Base-by-base conservation (phyloP, 228 moss, liverwort and hornwort genomes). In the Sphagnum magellanicum region DNA sequence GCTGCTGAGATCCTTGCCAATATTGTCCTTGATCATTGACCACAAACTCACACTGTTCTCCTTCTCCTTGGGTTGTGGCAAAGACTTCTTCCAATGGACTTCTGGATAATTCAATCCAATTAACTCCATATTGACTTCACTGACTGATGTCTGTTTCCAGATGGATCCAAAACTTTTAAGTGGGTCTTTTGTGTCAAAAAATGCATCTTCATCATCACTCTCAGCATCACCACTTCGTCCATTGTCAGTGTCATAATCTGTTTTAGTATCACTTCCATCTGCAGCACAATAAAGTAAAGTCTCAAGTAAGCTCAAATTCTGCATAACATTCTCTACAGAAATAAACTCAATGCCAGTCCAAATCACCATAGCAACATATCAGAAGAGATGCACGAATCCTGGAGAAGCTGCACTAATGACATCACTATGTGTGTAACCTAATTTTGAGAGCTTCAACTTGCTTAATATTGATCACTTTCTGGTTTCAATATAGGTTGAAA, bases 21-120 rank as follows among this genome's bases (percentile, higher is more conserved):
- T 94, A 55, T 89, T 92, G 70, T 98, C 98, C 77, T 98, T 98
- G 55, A 98, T 98, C 84, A 98, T 98, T 50, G 98, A 90, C 94
- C 98, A 98, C 78, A 98, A 86, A 79, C 98, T 98, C 72, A 98
- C 89, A 75, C 98, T 93, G 74, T 88, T 94, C 72, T 98, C 98
- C 77, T 94, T 93, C 78, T 98, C 98, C 72, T 92, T 98, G 6
- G 98, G 98, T 0, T 92, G 84, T 67, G 98, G 94, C 62, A 98
- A 77, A 59, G 68, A 81, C 73, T 79, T 89, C 51, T 94, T 87
- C 59, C 94, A 84, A 52, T 77, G 5, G 50, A 98, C 83, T 58
- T 86, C 78, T 17, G 94, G 91, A 79, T 94, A 98, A 74, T 90
- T 87, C 71, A 90, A 89, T 49, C 97, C 97, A 74, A 93, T 89